Conservation (phyloP, 2,329 filamentous ascomycete species). For the Albifimbria verrucaria region DNA sequence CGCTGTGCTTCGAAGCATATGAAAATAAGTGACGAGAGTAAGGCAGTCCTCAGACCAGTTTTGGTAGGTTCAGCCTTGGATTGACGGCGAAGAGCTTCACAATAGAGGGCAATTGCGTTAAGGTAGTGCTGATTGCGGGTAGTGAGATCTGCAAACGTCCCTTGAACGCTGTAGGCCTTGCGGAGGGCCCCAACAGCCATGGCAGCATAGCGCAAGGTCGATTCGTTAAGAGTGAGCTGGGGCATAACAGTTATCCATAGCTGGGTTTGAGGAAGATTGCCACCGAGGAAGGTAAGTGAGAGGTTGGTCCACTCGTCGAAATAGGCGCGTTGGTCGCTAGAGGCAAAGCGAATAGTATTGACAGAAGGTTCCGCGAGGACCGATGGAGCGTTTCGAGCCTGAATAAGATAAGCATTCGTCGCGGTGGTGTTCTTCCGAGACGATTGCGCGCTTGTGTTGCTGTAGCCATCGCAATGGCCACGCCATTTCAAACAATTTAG, state of each 20-base stretch:
- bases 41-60: conserved; percentile 34
- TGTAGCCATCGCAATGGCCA: conserved; percentile 35
- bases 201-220: conserved; percentile 33
- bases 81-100: conserved; percentile 37
- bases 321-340: conserved; percentile 30
- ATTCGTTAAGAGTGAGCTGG: conserved; percentile 34
- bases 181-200: conserved; percentile 38
- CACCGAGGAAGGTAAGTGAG: conserved; percentile 32
- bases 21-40: conserved; percentile 36
- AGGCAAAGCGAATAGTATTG: conserved; percentile 31
- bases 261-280: conserved; percentile 27
- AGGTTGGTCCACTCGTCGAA: conserved; percentile 35
- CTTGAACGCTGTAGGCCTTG: conserved; percentile 25
- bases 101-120: conserved; percentile 38
- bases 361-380: conserved; percentile 28
- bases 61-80: conserved; percentile 31
- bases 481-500: conserved; percentile 39
- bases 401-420: conserved; percentile 23
- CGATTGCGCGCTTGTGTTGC: conserved; percentile 12
- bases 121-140: conserved; percentile 34
- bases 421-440: conserved; percentile 4
- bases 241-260: conserved; percentile 39
- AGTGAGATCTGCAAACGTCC: conserved; percentile 13
- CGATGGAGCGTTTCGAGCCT: conserved; percentile 24
- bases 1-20: conserved; percentile 39